Evolutionary conservation across 176 grass and related monocot species (phyloP), one percentile per base, ranked within the genome.

Genomic region (Oryza australiensis): DNA sequence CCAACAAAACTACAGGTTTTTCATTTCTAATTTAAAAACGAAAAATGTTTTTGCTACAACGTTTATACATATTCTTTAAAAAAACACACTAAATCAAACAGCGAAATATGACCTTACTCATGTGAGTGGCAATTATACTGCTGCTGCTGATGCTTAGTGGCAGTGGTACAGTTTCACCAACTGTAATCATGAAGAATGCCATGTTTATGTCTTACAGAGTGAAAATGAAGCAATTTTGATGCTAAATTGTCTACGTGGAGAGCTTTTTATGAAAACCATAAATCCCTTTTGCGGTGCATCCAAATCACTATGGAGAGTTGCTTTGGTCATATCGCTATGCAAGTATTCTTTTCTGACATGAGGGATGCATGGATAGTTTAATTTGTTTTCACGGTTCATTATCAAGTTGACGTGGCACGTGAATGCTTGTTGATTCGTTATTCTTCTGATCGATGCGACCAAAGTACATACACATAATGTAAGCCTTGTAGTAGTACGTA

Each of bases 121-220:
- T 59, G 70, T 45, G 66, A 18, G 12, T 27, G 20, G 11, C 65
- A 76, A 57, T 69, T 60, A 66, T 66, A 83, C 18, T 53, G 51
- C 51, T 53, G 51, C 51, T n/a, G 51, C 51, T 55, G 18, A 2
- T 55, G 51, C 51, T 55, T 55, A n/a, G 51, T 55, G 51, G 20
- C 16, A 55, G 51, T 7, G 9, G 49, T 55, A 60, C 55, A 60
- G 55, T 60, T 9, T 60, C 55, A 60, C 55, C n/a, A 24, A n/a
- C 55, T 24, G 22, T 60, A 60, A 60, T 60, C 22, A 60, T 24
- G 55, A 60, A 60, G 18, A 24, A 24, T 3, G 55, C 24, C 0
- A 3, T 60, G n/a, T 60, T 11, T 11, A 24, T 24, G 55, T 3
- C 55, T 60, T 60, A 2, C 55, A 60, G 55, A 60, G 55, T 24